Evolutionary conservation across 2,329 filamentous ascomycete species (phyloP), one percentile per base, ranked within the genome.

Genomic region (Colletotrichum tropicale): DNA sequence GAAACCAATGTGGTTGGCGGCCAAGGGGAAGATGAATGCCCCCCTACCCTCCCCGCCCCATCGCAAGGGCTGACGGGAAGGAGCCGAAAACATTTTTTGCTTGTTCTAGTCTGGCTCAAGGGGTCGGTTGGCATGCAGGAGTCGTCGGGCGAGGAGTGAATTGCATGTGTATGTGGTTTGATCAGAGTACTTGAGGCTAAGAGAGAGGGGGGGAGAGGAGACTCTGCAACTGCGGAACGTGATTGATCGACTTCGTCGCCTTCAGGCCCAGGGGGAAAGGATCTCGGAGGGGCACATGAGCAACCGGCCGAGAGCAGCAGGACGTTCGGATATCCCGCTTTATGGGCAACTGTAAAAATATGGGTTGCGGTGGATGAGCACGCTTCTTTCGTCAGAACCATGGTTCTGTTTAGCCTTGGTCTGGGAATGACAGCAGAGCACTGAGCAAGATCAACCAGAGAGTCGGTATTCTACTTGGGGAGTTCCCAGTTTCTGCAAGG

Each of bases 51-150:
- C n/a, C 24, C 55, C 60, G 48, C 26, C 28, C 38, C 21, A 36
- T 38, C 30, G 18, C 38, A 66, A 68, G 66, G 60, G 70, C 38
- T 9, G 34, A 26, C 52, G 67, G 52, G 67, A 71, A 66, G 67
- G 72, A 62, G 56, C 65, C 36, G 69, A 58, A 72, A 67, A 72
- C 72, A 67, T 32, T 66, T 48, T 21, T 48, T 48, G 43, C 55
- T 43, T 64, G 70, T 65, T 75, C 70, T 75, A 67, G 71, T 64
- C 58, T 62, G 24, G 55, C 28, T 61, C 32, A 21, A 66, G 43
- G 48, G 43, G 43, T 48, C 8, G 62, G 36, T 34, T 62, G 60
- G 60, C 60, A 48, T 48, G 43, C 43, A 48, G 43, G 43, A 48
- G 43, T 48, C 43, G n/a, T 48, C 43, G 43, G 43, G 43, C n/a